Conservation (phyloP, 345 rosid species). For the Draba incana region DNA sequence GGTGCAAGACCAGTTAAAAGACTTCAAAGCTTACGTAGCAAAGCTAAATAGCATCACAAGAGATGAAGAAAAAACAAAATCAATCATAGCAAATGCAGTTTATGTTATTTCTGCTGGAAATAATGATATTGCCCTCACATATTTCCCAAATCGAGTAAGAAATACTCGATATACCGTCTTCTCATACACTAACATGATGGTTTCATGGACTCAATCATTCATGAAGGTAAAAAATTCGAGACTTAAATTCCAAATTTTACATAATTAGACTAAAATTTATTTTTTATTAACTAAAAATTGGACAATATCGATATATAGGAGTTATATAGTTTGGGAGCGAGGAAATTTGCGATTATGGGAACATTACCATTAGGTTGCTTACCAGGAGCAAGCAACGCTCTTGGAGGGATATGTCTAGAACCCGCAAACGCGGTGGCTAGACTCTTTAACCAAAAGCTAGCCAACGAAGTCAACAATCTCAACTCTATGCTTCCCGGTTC, state of each 20-base stretch:
- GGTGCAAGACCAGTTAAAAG: conserved; percentile 51
- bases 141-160: conserved; percentile 39
- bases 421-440: conserved; percentile 21
- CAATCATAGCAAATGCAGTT: conserved; percentile 46
- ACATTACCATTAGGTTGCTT: conserved; percentile 39
- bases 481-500: conserved; percentile 33
- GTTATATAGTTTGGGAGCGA: conserved; percentile 24
- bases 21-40: conserved; percentile 54
- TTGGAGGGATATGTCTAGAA: conserved; percentile 26
- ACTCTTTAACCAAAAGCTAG: conserved; percentile 28
- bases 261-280: not conserved
- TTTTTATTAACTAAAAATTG: not conserved
- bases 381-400: conserved; percentile 16
- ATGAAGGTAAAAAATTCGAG: conserved; percentile 39
- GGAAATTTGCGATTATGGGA: conserved; percentile 28
- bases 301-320: conserved; percentile 14
- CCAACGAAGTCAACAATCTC: conserved; percentile 6
- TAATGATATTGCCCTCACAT: conserved; percentile 63
- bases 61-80: conserved; percentile 46
- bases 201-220: conserved; percentile 45
- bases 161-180: conserved; percentile 40
- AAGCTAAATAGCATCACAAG: conserved; percentile 48
- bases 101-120: conserved; percentile 52
- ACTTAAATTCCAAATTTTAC: not conserved
- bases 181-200: conserved; percentile 51